A percentile compares a stretch with the other conserved stretches of the same genome.
Conservation (phyloP, 371 early-diverging fungal genomes). For the Sanchytrium tribonematis region DNA sequence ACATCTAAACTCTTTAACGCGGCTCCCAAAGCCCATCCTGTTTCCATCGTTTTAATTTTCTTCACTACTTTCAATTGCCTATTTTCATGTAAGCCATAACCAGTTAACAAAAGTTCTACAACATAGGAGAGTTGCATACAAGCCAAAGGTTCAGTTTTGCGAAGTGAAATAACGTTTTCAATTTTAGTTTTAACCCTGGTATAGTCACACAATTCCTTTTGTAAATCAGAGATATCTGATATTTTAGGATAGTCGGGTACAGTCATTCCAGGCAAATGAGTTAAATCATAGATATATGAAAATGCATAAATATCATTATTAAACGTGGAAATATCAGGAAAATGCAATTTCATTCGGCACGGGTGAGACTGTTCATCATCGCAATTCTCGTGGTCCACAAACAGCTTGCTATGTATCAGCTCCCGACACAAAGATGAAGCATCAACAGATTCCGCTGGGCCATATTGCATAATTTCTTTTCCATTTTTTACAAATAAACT, state of each 20-base stretch:
- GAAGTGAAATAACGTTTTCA: background rate
- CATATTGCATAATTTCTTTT: background rate
- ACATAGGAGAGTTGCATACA: conserved; percentile 69
- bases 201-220: background rate
- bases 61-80: conserved; percentile 46
- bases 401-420: background rate
- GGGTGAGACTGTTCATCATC: background rate
- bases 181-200: background rate
- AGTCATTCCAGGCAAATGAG: background rate
- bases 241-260: background rate
- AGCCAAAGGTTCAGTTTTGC: background rate
- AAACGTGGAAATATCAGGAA: background rate
- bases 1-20: conserved; percentile 22
- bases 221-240: background rate
- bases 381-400: background rate
- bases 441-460: background rate
- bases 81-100: conserved; percentile 46
- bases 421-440: background rate
- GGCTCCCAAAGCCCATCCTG: conserved; percentile 85
- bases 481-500: background rate
- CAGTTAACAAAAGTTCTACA: conserved; percentile 39
- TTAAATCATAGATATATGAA: conserved; percentile 64
- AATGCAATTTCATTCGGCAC: background rate
- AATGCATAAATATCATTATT: conserved; percentile 61
- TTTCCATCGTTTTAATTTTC: conserved; percentile 65